Percentiles rank a stretch among this genome's conserved stretches.
These are phyloP conservation scores for Dactylellina haptotyla DNA, from an alignment of 2,329 filamentous ascomycete species.

Conservation along the genomic window DNA sequence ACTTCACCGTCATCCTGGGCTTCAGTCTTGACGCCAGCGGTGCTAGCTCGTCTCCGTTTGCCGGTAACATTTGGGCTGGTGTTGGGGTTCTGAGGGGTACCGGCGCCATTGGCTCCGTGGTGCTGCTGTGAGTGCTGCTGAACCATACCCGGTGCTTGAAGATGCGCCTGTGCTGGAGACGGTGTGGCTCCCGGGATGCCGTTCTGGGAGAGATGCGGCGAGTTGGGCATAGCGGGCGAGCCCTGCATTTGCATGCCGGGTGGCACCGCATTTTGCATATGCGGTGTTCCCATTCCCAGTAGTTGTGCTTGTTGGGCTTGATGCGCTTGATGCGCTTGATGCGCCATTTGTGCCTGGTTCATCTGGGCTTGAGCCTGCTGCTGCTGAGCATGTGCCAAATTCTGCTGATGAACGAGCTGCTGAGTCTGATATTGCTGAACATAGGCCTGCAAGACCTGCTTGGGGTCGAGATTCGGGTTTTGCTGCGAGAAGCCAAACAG, in stretches of 20 bases:
- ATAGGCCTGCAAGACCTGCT: conserved; percentile 66
- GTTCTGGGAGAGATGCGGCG: conserved; percentile 55
- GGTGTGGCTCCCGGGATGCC: conserved; percentile 56
- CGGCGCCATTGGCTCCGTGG: conserved; percentile 62
- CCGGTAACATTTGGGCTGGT: conserved; percentile 67
- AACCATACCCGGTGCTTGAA: conserved; percentile 74
- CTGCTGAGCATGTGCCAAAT: conserved; percentile 55
- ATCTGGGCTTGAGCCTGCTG: conserved; percentile 58
- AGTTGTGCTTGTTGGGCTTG: conserved; percentile 57
- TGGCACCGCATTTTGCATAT: conserved; percentile 55
- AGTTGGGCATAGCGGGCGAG: conserved; percentile 57
- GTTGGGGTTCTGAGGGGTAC: conserved; percentile 65
- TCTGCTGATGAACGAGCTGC: conserved; percentile 55
- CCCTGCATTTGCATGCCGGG: conserved; percentile 56
- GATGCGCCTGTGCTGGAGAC: conserved; percentile 69
- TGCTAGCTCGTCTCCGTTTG: conserved; percentile 62
- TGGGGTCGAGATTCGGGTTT: conserved; percentile 68
- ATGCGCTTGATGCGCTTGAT: conserved; percentile 55
- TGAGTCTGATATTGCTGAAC: conserved; percentile 62
- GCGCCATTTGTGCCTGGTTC: conserved; percentile 54
- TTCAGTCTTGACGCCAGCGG: conserved; percentile 60
- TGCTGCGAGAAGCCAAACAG: conserved; percentile 70
- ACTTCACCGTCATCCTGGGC: conserved; percentile 57
- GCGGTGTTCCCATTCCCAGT: conserved; percentile 56
- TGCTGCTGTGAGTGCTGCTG: conserved; percentile 75